Base-by-base conservation (phyloP, 441 rosid genomes). In the Euphorbia corollata region DNA sequence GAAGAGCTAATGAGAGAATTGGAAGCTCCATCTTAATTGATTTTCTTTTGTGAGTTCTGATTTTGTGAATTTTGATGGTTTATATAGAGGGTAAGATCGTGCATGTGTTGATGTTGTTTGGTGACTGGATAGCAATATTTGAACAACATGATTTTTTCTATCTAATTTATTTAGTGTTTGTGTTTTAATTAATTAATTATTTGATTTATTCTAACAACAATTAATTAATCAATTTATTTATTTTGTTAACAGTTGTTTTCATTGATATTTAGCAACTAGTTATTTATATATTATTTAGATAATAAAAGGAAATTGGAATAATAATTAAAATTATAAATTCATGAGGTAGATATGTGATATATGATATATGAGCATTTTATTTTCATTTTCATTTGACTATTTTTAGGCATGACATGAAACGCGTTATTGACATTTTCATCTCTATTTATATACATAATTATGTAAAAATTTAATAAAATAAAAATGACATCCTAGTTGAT, bases 1-100 rank as follows among this genome's bases (percentile, higher is more conserved):
- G 3, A 60, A 88, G 63, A 13, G 68, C 55, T 5, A 75, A 50
- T 5, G 18, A 2, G 34, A 68, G 38, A 59, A 65, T 51, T 71
- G 67, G 82, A 68, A 57, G 61, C 65, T 74, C 82, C 84, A 80
- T 76, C 16, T 76, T 7, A 68, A 20, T 20, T 4, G n/a, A 36
- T 63, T 34, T 69, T 57, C 56, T 59, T 48, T 16, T 63, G 43
- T 59, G 70, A 11, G 68, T 59, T 65, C n/a, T 41, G 4, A 64
- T 59, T 30, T 18, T 27, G 19, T 43, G 9, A 24, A 5, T 55
- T 22, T 54, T 62, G 39, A 32, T 24, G 48, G 71, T 73, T 75
- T 82, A 78, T 75, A 82, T 79, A 80, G 79, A 48, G 16, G 30
- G 23, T 4, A 20, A 18, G 19, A 4, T 68, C 22, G 65, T 59